Base-by-base conservation (phyloP, 2,329 filamentous ascomycete species). In the Epichloe gansuensis region DNA sequence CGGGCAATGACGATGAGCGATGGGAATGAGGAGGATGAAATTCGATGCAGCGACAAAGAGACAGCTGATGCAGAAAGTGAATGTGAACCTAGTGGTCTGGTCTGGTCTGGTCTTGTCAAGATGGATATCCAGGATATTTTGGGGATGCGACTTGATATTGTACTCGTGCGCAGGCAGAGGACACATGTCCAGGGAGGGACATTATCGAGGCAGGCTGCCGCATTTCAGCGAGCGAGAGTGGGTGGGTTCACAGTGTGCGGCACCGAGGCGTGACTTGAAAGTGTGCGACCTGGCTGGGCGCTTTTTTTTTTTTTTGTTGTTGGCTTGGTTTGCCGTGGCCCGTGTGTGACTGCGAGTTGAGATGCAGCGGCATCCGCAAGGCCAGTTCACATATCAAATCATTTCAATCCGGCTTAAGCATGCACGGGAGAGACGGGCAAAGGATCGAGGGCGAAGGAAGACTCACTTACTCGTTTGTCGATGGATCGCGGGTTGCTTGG, bases 121-220 rank as follows among this genome's bases (percentile, higher is more conserved):
- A 51, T 9, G 31, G 17, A 35, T 21, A 21, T 21, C 17, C 17
- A 21, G 17, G 17, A 21, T n/a, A 40, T 42, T 43, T 52, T 35
- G 39, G 47, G 46, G 43, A 51, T 51, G 52, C 48, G 43, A 50
- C 50, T 51, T 53, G 52, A 51, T 53, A 53, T 17, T 17, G 17
- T 55, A 50, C 42, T 53, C 41, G 44, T 51, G 53, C 54, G 50
- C 53, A 45, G 52, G 43, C 54, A 57, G 56, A 61, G 59, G 59
- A 61, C 59, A 61, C 58, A 52, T 58, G 59, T 60, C 52, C 54
- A 53, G 50, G 54, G 55, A 53, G 50, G 54, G 55, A 51, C 52
- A 49, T 31, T 31, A 3, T 31, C 3, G 31, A 31, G 31, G 31
- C 31, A 27, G 52, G 55, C 51, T 43, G 49, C 51, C 45, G 53